A percentile compares a stretch with the other conserved stretches of the same genome.
These are phyloP conservation scores for Salix viminalis DNA, from an alignment of 345 rosid genomes.

Conservation along the genomic window DNA sequence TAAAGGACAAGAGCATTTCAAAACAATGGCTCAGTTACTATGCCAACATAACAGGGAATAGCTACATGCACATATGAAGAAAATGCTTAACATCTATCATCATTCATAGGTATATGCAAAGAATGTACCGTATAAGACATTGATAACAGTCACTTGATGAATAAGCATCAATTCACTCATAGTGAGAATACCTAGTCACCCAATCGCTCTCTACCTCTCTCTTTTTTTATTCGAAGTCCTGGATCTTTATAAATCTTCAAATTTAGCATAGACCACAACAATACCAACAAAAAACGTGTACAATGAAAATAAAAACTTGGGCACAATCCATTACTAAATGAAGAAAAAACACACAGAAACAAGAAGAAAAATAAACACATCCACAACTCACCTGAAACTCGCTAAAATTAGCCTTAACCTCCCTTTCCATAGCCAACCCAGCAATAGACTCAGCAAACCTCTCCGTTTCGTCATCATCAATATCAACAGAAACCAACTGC, in stretches of 20 bases:
- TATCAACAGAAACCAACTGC: constrained; percentile 63
- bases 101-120: background rate
- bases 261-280: background rate
- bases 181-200: background rate
- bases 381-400: constrained; percentile 63
- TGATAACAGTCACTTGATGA: too few relatives aligned
- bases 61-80: background rate
- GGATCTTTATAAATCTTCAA: background rate
- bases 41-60: background rate
- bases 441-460: constrained; percentile 62
- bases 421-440: constrained; percentile 72
- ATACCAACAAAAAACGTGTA: background rate
- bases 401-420: constrained; percentile 63
- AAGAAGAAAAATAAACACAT: background rate
- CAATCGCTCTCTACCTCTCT: background rate
- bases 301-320: background rate
- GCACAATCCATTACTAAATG: background rate
- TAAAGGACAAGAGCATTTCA: background rate
- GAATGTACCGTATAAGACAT: too few relatives aligned
- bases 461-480: constrained; percentile 58
- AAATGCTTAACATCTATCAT: background rate
- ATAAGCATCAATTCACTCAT: too few relatives aligned
- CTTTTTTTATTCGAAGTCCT: background rate
- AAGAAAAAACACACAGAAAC: background rate
- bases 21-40: background rate